Conservation (phyloP, 441 rosid genomes). For the Breynia disticha region DNA sequence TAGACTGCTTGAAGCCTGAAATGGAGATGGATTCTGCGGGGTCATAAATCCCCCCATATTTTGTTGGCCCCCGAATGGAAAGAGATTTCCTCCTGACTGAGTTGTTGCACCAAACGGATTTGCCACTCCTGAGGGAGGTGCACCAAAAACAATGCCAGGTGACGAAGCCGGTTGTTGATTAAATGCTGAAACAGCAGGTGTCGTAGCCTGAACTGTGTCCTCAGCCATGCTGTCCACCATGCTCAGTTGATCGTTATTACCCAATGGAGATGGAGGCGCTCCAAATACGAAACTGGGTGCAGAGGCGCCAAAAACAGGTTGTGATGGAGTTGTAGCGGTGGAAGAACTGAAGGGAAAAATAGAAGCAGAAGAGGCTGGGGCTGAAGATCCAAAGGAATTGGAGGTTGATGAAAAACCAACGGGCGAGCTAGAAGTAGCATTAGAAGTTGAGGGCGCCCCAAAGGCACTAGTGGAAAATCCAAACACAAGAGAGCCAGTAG, state of each 20-base stretch:
- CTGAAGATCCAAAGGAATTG: constrained; percentile 45
- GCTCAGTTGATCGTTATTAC: constrained; percentile 61
- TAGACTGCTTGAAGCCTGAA: constrained; percentile 54
- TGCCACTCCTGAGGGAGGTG: constrained; percentile 31
- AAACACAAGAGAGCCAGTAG: constrained; percentile 17
- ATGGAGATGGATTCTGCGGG: constrained; percentile 43
- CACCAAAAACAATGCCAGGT: constrained; percentile 30
- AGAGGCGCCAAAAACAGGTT: constrained; percentile 40
- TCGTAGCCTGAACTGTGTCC: constrained; percentile 58
- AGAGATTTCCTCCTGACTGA: constrained; percentile 33
- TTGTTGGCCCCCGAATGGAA: constrained; percentile 62
- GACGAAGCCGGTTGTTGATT: constrained; percentile 37
- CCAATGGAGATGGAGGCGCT: constrained; percentile 34
- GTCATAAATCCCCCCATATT: constrained; percentile 14
- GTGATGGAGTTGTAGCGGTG: constrained; percentile 29
- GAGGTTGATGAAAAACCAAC: too few relatives aligned
- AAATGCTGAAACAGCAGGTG: constrained; percentile 37
- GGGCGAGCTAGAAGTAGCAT: constrained; percentile 24
- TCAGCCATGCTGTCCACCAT: constrained; percentile 99
- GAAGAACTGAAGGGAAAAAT: constrained; percentile 44
- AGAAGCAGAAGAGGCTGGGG: constrained; percentile 34
- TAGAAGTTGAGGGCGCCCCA: constrained; percentile 40
- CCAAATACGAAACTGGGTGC: constrained; percentile 38
- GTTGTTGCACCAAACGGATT: constrained; percentile 29
- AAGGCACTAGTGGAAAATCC: constrained; percentile 13